Conservation (phyloP, 495 filamentous ascomycete genomes). For the Hyphodiscus hymeniophilus region DNA sequence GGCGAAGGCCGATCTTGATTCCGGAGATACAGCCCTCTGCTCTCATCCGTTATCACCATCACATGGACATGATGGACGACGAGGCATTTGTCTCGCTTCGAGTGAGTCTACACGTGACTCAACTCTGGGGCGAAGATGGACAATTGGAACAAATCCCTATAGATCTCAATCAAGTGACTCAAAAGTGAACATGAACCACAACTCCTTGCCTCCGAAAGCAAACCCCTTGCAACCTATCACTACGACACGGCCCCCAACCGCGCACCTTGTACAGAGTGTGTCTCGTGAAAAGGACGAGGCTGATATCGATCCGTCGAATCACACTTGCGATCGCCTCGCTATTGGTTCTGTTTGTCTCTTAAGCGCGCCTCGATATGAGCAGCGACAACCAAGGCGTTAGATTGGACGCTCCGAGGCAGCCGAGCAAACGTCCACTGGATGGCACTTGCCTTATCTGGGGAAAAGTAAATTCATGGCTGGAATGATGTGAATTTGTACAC, state of each 20-base stretch:
- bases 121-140: no score
- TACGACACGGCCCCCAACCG: background rate
- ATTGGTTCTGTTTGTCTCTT: conserved; percentile 4
- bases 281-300: conserved; percentile 14
- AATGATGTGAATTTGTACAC: conserved; percentile 2
- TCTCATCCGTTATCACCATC: no score
- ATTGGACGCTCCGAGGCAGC: conserved; percentile 7
- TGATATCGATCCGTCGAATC: background rate
- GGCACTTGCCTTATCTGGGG: background rate
- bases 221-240: background rate
- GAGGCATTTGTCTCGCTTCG: no score
- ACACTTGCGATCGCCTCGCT: background rate
- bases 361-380: conserved; percentile 8
- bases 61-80: no score
- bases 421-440: background rate
- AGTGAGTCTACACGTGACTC: no score
- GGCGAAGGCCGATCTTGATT: no score
- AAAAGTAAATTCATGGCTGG: background rate
- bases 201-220: no score
- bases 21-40: no score
- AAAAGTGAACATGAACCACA: background rate
- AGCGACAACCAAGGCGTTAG: background rate
- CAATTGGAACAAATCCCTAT: no score
- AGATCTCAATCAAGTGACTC: no score
- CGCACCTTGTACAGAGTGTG: background rate